Conservation (phyloP, 352 stramenopile genomes). For the Elongisporangium prolatum region DNA sequence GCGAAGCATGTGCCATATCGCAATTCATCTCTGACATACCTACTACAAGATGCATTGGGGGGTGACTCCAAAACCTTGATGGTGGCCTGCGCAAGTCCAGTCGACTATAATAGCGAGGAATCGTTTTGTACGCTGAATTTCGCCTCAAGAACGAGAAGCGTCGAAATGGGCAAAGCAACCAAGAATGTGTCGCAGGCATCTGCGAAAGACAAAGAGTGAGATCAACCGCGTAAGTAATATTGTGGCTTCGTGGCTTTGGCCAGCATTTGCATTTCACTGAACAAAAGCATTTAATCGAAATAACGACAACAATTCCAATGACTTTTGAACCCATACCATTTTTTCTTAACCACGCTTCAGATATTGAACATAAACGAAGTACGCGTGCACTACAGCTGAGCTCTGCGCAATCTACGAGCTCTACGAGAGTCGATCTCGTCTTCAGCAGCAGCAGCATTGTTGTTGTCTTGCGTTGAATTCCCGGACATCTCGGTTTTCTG, state of each 20-base stretch:
- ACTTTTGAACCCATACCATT: background rate
- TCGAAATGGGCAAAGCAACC: conserved; percentile 88
- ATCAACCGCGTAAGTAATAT: background rate
- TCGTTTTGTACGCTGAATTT: conserved; percentile 94
- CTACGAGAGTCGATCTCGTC: conserved; percentile 27
- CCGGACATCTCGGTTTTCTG: conserved; percentile 2
- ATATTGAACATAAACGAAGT: conserved; percentile 5
- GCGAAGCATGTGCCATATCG: conserved; percentile 92
- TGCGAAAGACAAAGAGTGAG: conserved; percentile 17
- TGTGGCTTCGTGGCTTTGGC: background rate
- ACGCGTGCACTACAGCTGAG: conserved; percentile 4
- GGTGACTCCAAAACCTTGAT: conserved; percentile 93
- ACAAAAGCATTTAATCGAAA: background rate
- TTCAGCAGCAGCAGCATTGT: conserved; percentile 8
- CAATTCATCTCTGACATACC: conserved; percentile 93
- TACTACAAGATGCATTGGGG: conserved; percentile 90
- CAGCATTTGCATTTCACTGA: background rate
- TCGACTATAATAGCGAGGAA: conserved; percentile 91
- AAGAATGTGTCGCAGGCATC: conserved; percentile 65
- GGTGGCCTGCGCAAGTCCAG: conserved; percentile 87
- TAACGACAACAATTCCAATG: background rate
- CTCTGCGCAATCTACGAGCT: conserved; percentile 23
- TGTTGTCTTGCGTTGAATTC: conserved; percentile 5
- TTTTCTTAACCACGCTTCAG: background rate
- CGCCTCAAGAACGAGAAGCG: conserved; percentile 72